Conservation (phyloP, 371 early-diverging fungal genomes). For the Smittium mucronatum region DNA sequence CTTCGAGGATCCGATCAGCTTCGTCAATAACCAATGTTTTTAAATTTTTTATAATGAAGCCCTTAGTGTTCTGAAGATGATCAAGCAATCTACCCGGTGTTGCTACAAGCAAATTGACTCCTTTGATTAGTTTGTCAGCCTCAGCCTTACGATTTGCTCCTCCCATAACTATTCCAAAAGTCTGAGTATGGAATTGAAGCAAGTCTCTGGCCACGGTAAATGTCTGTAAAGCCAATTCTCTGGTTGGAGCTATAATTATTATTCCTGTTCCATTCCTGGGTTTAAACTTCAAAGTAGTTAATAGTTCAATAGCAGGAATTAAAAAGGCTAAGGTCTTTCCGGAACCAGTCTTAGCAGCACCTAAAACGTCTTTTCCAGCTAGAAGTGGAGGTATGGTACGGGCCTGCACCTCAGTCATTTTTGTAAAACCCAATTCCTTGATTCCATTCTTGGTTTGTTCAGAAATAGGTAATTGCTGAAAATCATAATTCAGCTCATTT, state of each 20-base stretch:
- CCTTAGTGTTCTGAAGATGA: slow-evolving; percentile 90
- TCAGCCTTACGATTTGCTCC: slow-evolving; percentile 92
- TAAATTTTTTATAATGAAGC: slow-evolving; percentile 79
- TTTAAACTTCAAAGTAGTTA: slow-evolving; percentile 73
- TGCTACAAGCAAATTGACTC: slow-evolving; percentile 89
- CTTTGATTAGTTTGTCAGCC: slow-evolving; percentile 82
- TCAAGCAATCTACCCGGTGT: slow-evolving; percentile 98
- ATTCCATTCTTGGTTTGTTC: slow-evolving; percentile 70
- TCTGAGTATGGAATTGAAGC: slow-evolving; percentile 79
- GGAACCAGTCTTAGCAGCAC: slow-evolving; percentile 97
- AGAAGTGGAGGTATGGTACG: slow-evolving; percentile 86
- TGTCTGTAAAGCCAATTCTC: slow-evolving; percentile 98
- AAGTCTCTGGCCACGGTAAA: slow-evolving; percentile 94
- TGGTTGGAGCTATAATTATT: slow-evolving; percentile 95
- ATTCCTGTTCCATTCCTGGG: slow-evolving; percentile 95
- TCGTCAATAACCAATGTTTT: slow-evolving; percentile 94
- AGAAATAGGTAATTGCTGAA: slow-evolving; percentile 45
- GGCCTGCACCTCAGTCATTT: slow-evolving; percentile 97
- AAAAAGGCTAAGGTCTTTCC: slow-evolving; percentile 98
- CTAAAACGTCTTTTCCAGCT: slow-evolving; percentile 95
- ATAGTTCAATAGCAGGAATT: slow-evolving; percentile 88
- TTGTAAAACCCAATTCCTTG: slow-evolving; percentile 79
- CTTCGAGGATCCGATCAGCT: slow-evolving; percentile 95
- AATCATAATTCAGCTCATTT: slow-evolving; percentile 30
- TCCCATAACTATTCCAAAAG: slow-evolving; percentile 95